Base-by-base conservation (phyloP, 2,329 filamentous ascomycete species). In the Fusarium acutatum region DNA sequence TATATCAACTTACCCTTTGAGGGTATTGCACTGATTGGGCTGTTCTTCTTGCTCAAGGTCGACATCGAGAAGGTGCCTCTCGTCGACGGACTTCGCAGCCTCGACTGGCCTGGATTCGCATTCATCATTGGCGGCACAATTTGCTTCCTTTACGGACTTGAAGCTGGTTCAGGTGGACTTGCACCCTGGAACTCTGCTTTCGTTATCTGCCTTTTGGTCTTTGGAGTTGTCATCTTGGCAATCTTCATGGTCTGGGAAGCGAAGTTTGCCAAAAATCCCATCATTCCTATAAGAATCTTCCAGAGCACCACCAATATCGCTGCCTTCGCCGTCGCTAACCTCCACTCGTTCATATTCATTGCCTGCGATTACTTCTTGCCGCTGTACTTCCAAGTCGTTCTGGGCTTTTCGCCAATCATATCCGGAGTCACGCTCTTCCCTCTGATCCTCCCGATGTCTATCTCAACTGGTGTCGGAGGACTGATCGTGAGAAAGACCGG, bases 141-240 rank as follows among this genome's bases (percentile, higher is more conserved):
- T 20, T 96, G 97, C 93, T 86, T 97, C 69, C 89, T 97, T 3
- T 90, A 97, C 47, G 95, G 94, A 1, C 88, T 97, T 7, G 92
- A 97, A 78, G 94, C 95, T 67, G 95, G 94, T 47, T 75, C 75
- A 14, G 94, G 94, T 50, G 88, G 94, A 35, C 86, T 87, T 24
- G 89, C 89, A 62, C 91, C 94, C 2, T 97, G 94, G 94, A 82
- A 83, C 56, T 95, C 92, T 0, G 86, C 92, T 3, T 91, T 89
- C 2, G 92, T 96, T 28, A 87, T 97, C 75, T 95, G 93, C 78
- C 86, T 97, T 24, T 86, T 97, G 72, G 83, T 96, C 52, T 94
- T 95, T 74, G 94, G 94, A 15, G 79, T 89, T 13, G 60, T 92
- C 34, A 86, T 88, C 14, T 85, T 93, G 59, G 87, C 72, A 18